Base-by-base conservation (phyloP, 2,329 filamentous ascomycete species). In the Arthrobotrys pseudoclavata region DNA sequence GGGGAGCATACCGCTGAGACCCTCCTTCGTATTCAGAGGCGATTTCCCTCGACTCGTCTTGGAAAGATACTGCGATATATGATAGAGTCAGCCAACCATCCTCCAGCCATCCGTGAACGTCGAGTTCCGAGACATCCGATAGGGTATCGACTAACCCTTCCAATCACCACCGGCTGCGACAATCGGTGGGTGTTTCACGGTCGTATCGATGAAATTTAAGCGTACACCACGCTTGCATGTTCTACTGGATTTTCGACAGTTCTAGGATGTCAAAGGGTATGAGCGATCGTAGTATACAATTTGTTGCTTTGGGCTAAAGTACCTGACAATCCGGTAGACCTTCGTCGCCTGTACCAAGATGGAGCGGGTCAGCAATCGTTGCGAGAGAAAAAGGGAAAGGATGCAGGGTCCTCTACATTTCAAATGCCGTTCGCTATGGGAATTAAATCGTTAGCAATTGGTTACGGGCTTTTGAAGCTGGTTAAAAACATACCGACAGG, bases 11-110 rank as follows among this genome's bases (percentile, higher is more conserved):
- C 79, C 89, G 89, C 79, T 89, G 88, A 24, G 91, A 85, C 0
- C 95, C 95, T 3, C 93, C 94, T 66, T 89, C 87, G 83, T 98
- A 98, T 83, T 97, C 94, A 0, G 92, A 95, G 5, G 95, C 95
- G 83, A 97, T 96, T 55, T 92, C 88, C 31, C 94, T 88, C 22
- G 94, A 97, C 83, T 98, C 94, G 82, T 97, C 95, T 81, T 91
- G 88, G 80, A 98, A 97, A 64, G 89, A 87, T 13, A 97, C 89
- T 88, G 22, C 29, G 53, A 47, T 47, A 31, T 42, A 31, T 37
- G 81, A 70, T 81, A 80, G 26, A 31, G 29, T 55, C 47, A 63
- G 52, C 9, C 22, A 31, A 60, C n/a, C n/a, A 63, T 63, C 22
- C 48, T 29, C 20, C 6, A 9, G 7, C 12, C 3, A 13, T 40